Evolutionary conservation across 192 early-diverging fungal genomes (phyloP), one percentile per base, ranked within the genome.

Genomic region (Mortierella hygrophila): DNA sequence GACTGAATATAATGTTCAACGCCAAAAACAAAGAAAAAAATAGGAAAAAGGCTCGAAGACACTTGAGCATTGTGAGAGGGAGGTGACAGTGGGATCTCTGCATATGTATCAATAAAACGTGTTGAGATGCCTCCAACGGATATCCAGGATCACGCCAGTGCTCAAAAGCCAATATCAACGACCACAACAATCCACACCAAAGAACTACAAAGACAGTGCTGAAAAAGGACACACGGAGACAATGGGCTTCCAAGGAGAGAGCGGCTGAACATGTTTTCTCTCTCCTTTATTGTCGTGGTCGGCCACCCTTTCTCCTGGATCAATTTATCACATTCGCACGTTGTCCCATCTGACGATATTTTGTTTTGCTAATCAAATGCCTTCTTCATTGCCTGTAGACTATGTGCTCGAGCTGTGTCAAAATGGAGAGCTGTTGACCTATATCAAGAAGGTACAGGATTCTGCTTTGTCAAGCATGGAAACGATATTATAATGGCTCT

Each of bases 371-470:
- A 47, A 47, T 20, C 76, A 70, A 52, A 18, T 68, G 47, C 29
- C 29, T 41, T 81, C 13, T 72, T 52, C 71, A 23, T 70, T 72
- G 15, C 7, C 29, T 41, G 35, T 87, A 93, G 92, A 99, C 74
- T 99, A 97, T 91, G 95, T 98, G 23, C 89, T 99, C 18, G 97
- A 99, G 87, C 79, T 96, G 74, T 97, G 96, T 16, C 89, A 91
- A 54, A 97, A 98, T 78, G 99, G 99, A 55, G 99, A 99, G 85
- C 88, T 99, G 63, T 88, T 99, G 74, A 92, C 94, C 41, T 95
- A 94, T 74, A 94, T 99, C 85, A 92, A 94, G 71, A 94, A 91
- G 89, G 92, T 94, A 87, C 81, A 72, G 40, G 75, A 77, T 37
- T 0, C 15, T 55, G 68, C 38, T 4, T 18, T 16, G 41, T 11